Base-by-base conservation (phyloP, 1,139 yeast species). In the Magnusiomyces suaveolens region DNA sequence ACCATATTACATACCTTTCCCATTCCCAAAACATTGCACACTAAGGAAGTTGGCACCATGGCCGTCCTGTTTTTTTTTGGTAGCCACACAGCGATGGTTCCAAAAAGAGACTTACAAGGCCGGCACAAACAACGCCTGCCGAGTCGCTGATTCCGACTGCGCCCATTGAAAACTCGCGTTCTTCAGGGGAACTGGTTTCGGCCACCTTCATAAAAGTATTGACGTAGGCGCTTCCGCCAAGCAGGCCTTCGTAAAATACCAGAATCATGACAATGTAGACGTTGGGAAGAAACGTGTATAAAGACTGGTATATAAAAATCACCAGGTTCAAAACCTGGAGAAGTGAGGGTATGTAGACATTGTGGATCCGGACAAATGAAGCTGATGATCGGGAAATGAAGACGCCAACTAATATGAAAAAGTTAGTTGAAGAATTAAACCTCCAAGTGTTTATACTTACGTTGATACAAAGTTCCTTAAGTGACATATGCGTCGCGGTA, bases 141-240 rank as follows among this genome's bases (percentile, higher is more conserved):
- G 95, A 84, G 66, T 92, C 97, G 59, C 96, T 87, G 57, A 90
- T 81, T 0, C 96, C 89, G 0, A 89, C 96, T n/a, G 95, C 81
- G 0, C 97, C 97, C 79, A 92, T 79, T 4, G 94, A 83, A 66
- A 90, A 89, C 65, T 92, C 97, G 53, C 96, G 75, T 56, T 81
- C 79, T 0, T 71, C 62, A 18, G 72, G 66, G 0, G 79, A 71
- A 0, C 82, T 76, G 1, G 79, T 75, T 59, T 88, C 95, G 50
- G 86, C 77, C 0, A 89, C 92, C 18, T 81, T 75, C 74, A 84
- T 74, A 64, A 87, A 92, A 0, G 97, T 89, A 64, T 90, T 90
- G 52, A 87, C 94, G 65, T 92, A 92, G 25, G 92, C 82, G 1
- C 86, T 79, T 1, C 98, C 97, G 1, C 97, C 97, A 12, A 92